phyloP scores from a whole-genome alignment of 2,329 filamentous ascomycete genomes.

The Trichoderma atroviride region DNA sequence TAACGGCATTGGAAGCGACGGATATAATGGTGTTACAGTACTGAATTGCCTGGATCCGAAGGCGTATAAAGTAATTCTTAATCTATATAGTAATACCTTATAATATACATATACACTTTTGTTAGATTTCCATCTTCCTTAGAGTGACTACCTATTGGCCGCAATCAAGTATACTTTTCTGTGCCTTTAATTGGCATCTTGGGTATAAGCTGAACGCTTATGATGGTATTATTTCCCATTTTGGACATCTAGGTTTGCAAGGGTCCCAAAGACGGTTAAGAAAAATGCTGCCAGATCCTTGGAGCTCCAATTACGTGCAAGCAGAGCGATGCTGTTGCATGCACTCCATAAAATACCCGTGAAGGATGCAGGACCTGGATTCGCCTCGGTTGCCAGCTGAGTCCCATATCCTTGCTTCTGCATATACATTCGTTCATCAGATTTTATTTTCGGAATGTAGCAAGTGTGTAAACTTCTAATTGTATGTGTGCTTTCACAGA shows the following conservation, averaged over 20 bases:
- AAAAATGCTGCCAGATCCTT: not conserved
- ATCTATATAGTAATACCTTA: constrained; percentile 17
- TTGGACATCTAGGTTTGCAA: not conserved
- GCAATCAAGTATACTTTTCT: not conserved
- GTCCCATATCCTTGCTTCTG: not conserved
- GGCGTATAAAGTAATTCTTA: constrained; percentile 17
- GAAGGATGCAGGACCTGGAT: not conserved
- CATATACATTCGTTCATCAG: not conserved
- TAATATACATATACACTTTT: not conserved
- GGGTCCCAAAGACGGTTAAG: not conserved
- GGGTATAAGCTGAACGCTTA: not conserved
- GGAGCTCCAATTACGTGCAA: not conserved
- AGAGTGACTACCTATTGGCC: not conserved
- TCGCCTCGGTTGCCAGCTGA: not conserved
- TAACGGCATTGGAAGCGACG: constrained; percentile 11
- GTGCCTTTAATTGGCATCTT: not conserved
- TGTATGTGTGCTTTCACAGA: not conserved
- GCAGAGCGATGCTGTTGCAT: not conserved
- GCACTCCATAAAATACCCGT: not conserved
- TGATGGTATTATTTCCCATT: not conserved
- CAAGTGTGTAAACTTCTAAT: not conserved
- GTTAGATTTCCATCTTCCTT: not conserved
- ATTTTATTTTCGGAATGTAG: not conserved
- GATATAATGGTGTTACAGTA: constrained; percentile 1
- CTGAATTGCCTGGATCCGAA: constrained; percentile 4